Percentiles rank a stretch among this genome's conserved stretches.
phyloP scores from a whole-genome alignment of 768 basidiomycete species.

The Phanerochaete carnosa region DNA sequence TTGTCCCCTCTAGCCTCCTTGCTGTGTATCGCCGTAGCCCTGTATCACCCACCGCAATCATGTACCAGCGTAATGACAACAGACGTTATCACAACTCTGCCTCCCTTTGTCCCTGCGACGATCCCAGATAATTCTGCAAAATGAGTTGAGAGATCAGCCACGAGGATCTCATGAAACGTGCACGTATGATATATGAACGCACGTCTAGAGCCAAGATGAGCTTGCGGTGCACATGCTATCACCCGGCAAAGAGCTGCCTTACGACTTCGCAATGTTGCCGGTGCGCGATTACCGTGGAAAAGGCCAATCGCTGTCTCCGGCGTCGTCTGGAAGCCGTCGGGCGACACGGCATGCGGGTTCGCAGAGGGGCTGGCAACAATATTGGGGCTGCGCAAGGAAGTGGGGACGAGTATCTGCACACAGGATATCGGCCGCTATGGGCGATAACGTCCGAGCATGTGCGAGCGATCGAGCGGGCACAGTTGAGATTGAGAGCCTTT shows the following conservation, averaged over 20 bases:
- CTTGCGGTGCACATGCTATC: neutral
- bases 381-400: neutral
- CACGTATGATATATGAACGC: constrained; percentile 3
- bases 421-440: neutral
- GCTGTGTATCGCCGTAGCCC: constrained; percentile 2
- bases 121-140: neutral
- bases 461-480: neutral
- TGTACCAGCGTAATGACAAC: neutral
- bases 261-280: neutral
- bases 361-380: neutral
- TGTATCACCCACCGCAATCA: neutral
- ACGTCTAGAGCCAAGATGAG: neutral
- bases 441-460: neutral
- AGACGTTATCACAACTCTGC: neutral
- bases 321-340: neutral
- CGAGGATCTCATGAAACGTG: constrained; percentile 4
- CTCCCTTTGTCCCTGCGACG: neutral
- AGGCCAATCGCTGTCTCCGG: neutral
- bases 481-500: neutral
- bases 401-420: neutral
- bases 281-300: neutral
- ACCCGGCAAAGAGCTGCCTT: neutral
- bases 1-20: neutral
- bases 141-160: neutral
- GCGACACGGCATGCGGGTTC: neutral